Conservation (phyloP, 306 rosid species). For the Vigna reflexopilosa region DNA sequence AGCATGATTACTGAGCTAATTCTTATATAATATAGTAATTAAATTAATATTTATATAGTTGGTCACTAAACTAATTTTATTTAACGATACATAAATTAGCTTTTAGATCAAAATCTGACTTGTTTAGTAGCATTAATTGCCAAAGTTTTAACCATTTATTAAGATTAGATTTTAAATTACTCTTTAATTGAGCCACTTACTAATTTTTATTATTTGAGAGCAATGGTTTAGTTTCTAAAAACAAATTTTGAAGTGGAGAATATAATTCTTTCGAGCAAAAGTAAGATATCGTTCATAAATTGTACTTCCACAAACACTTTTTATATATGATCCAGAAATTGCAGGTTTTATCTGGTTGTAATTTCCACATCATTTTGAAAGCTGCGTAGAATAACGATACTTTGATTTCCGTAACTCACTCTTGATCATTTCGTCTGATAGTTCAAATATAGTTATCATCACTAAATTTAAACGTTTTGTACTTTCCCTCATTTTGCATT, state of each 20-base stretch:
- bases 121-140: too few relatives aligned
- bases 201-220: too few relatives aligned
- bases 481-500: neutral
- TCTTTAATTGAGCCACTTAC: too few relatives aligned
- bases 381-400: neutral
- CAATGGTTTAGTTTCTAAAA: too few relatives aligned
- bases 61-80: too few relatives aligned
- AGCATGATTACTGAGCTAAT: too few relatives aligned
- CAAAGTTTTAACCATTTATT: too few relatives aligned
- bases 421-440: neutral
- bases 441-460: constrained; percentile 2
- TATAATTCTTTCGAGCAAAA: neutral
- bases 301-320: neutral
- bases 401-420: neutral
- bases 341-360: neutral
- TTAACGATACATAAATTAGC: too few relatives aligned
- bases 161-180: too few relatives aligned
- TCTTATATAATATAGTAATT: too few relatives aligned
- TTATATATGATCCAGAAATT: neutral
- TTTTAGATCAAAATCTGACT: too few relatives aligned
- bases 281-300: neutral
- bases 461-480: neutral
- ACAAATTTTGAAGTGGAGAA: neutral
- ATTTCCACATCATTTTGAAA: neutral
- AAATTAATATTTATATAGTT: too few relatives aligned